Evolutionary conservation across 2,329 filamentous ascomycete genomes (phyloP).

Genomic region (Trichophyton equinum): DNA sequence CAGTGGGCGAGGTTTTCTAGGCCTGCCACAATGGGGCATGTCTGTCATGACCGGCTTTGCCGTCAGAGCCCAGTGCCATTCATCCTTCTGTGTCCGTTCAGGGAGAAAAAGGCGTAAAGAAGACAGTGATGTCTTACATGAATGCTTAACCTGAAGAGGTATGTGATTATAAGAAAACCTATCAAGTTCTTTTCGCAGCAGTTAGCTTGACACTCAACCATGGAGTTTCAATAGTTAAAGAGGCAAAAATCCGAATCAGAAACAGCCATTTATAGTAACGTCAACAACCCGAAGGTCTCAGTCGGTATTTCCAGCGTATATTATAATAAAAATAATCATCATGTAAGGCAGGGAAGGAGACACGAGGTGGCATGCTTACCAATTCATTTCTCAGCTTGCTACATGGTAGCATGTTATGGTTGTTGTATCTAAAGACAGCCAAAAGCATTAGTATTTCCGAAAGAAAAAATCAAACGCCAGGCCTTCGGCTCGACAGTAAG

Average conservation of each 20-base stretch:
- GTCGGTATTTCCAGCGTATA: constrained; percentile 94
- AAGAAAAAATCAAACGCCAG: neutral
- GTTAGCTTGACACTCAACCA: neutral
- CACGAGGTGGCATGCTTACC: neutral
- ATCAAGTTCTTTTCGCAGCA: neutral
- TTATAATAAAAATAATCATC: constrained; percentile 18
- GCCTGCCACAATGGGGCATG: constrained; percentile 88
- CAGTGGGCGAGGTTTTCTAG: constrained; percentile 99
- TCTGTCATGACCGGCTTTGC: constrained; percentile 58
- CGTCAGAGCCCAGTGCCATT: constrained; percentile 97
- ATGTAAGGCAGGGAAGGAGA: constrained; percentile 7
- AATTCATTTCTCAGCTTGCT: constrained; percentile 4
- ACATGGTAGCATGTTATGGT: constrained; percentile 2
- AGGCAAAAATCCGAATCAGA: constrained; percentile 6
- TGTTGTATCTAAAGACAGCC: neutral
- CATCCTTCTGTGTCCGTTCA: constrained; percentile 91
- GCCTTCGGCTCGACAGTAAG: neutral
- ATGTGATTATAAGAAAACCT: neutral
- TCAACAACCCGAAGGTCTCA: constrained; percentile 59
- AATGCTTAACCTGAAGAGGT: neutral
- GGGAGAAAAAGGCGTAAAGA: constrained; percentile 19
- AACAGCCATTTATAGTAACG: constrained; percentile 60
- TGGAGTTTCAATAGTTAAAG: neutral
- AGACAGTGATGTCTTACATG: constrained; percentile 13
- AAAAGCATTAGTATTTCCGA: neutral